A percentile compares a stretch with the other conserved stretches of the same genome.
phyloP scores from a whole-genome alignment of 305 asterid species.

The Coffea humblotiana region DNA sequence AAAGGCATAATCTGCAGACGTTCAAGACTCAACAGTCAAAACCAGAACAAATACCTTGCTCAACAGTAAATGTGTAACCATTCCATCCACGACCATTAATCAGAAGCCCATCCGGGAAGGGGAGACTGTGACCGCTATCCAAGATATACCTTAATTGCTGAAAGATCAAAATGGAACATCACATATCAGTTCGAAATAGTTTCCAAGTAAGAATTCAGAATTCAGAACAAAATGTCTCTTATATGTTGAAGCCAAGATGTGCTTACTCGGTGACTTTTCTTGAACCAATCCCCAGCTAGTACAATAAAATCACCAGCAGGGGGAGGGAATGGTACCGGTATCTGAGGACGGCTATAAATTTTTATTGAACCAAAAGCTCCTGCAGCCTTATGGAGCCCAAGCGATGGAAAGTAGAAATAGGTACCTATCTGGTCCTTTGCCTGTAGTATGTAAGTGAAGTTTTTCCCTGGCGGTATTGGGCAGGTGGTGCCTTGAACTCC shows the following conservation, averaged over 20 bases:
- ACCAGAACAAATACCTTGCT: conserved; percentile 49
- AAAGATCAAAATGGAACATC: conserved; percentile 21
- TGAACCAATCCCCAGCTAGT: conserved; percentile 94
- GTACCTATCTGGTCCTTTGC: conserved; percentile 96
- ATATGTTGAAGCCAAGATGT: background rate
- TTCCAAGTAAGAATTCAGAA: background rate
- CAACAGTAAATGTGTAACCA: conserved; percentile 75
- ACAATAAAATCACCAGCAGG: conserved; percentile 75
- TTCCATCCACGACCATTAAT: conserved; percentile 96
- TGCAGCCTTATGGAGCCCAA: conserved; percentile 77
- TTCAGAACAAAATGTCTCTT: background rate
- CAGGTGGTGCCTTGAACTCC: conserved; percentile 78
- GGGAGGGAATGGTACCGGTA: conserved; percentile 83
- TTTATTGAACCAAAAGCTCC: conserved; percentile 89
- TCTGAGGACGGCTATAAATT: conserved; percentile 77
- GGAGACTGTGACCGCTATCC: conserved; percentile 80
- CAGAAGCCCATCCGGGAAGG: conserved; percentile 86
- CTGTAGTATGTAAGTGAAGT: conserved; percentile 81
- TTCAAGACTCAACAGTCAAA: background rate
- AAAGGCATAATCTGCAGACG: background rate
- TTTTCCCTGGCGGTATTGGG: conserved; percentile 81
- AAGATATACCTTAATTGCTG: conserved; percentile 75
- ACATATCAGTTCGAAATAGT: background rate
- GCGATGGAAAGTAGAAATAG: conserved; percentile 90
- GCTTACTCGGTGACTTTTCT: conserved; percentile 71